Conservation (phyloP, 805 yeast genomes). For the Wickerhamiella brachini region DNA sequence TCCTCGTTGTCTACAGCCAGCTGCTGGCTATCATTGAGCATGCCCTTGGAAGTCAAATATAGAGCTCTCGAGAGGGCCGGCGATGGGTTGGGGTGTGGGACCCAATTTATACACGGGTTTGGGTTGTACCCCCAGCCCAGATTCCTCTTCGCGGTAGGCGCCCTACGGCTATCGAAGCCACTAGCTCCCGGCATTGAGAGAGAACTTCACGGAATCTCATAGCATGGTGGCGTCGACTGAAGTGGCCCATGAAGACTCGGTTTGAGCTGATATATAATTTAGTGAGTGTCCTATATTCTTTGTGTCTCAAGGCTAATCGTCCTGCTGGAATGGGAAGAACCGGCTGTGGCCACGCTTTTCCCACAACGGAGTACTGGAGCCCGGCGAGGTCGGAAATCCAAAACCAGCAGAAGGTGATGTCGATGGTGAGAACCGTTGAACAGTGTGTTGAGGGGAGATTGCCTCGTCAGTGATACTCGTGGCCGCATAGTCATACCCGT, state of each 20-base stretch:
- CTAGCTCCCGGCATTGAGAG: not conserved
- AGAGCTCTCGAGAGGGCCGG: no score
- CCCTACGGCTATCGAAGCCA: not conserved
- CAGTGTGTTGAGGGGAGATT: not conserved
- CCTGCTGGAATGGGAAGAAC: not conserved
- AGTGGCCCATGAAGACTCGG: no score
- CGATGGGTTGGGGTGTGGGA: no score
- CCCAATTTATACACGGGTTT: not conserved
- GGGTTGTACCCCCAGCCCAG: not conserved
- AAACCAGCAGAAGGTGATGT: not conserved
- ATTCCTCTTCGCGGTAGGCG: no score
- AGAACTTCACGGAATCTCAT: not conserved
- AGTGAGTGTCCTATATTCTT: not conserved
- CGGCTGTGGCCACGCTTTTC: not conserved
- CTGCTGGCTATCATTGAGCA: constrained; percentile 22
- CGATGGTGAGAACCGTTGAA: not conserved
- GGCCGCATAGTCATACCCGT: not conserved
- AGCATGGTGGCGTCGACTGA: no score
- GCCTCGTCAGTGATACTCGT: not conserved
- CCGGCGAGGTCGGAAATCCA: not conserved
- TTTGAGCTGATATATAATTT: no score
- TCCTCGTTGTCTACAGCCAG: constrained; percentile 31
- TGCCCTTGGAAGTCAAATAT: no score
- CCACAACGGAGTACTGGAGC: not conserved
- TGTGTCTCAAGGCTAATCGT: not conserved